Evolutionary conservation across 1,284 basidiomycete species (phyloP).

Genomic region (Cutaneotrichosporon dermatis): DNA sequence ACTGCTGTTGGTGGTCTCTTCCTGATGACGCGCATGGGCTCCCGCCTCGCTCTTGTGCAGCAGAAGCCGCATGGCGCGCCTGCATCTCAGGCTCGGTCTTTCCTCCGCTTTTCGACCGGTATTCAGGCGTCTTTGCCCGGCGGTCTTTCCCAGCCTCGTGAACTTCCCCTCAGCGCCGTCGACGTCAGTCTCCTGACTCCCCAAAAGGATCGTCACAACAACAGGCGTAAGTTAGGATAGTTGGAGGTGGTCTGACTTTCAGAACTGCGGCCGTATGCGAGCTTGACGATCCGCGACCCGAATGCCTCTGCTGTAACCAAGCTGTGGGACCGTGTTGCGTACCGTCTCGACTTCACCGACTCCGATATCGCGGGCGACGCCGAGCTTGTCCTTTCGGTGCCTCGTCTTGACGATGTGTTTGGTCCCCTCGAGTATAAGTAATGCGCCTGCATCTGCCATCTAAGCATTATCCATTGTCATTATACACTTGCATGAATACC

Average conservation of each 20-base stretch:
- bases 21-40: conserved; percentile 10
- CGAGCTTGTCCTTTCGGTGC: conserved; percentile 13
- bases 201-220: background rate
- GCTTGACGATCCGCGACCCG: background rate
- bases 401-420: conserved; percentile 17
- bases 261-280: background rate
- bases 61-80: background rate
- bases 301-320: background rate
- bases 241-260: background rate
- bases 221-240: conserved; percentile 5
- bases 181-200: conserved; percentile 7
- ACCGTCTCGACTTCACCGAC: conserved; percentile 18
- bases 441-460: too few species aligned
- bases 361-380: background rate
- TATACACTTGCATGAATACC: background rate
- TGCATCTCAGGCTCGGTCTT: background rate
- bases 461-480: too few species aligned
- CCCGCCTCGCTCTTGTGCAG: conserved; percentile 17
- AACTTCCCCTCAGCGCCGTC: conserved; percentile 9
- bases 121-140: conserved; percentile 8
- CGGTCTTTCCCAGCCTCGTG: conserved; percentile 4
- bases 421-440: conserved; percentile 9
- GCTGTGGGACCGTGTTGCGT: conserved; percentile 6
- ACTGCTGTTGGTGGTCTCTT: conserved; percentile 4
- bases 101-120: conserved; percentile 11